Percentiles rank a stretch among this genome's conserved stretches.
These are phyloP conservation scores for Liriodendron chinense DNA, from an alignment of 164 flowering plant species.

Conservation along the genomic window DNA sequence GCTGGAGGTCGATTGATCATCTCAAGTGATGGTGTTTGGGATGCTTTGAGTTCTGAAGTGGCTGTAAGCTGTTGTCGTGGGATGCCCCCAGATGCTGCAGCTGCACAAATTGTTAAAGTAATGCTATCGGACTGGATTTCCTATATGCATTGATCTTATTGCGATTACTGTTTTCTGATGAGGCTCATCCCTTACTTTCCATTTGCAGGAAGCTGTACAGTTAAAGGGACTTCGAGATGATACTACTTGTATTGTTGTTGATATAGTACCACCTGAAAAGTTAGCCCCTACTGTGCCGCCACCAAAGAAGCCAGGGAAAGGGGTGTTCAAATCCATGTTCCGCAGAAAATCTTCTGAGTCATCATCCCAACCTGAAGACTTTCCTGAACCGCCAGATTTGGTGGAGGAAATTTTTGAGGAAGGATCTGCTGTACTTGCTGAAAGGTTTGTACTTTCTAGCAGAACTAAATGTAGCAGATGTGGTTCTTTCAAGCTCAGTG, in stretches of 20 bases:
- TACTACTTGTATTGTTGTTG: conserved; percentile 94
- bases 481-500: neutral
- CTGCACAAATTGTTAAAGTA: conserved; percentile 88
- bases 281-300: conserved; percentile 49
- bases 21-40: conserved; percentile 99
- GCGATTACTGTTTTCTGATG: neutral
- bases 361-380: conserved; percentile 49
- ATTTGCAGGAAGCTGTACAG: conserved; percentile 73
- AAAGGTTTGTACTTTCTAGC: conserved; percentile 52
- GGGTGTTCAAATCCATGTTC: conserved; percentile 83
- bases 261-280: conserved; percentile 74
- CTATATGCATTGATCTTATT: neutral
- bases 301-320: conserved; percentile 74
- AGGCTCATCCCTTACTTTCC: conserved; percentile 6
- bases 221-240: conserved; percentile 90
- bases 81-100: conserved; percentile 82
- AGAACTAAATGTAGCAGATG: no score
- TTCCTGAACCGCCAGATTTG: conserved; percentile 54
- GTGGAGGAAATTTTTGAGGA: conserved; percentile 90
- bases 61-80: conserved; percentile 83
- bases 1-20: conserved; percentile 91
- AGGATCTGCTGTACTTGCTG: conserved; percentile 94
- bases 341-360: conserved; percentile 65
- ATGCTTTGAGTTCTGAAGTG: conserved; percentile 71
- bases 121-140: neutral